Evolutionary conservation across 2,329 filamentous ascomycete genomes (phyloP), one percentile per base, ranked within the genome.

Genomic region (Dactylellina leptospora): DNA sequence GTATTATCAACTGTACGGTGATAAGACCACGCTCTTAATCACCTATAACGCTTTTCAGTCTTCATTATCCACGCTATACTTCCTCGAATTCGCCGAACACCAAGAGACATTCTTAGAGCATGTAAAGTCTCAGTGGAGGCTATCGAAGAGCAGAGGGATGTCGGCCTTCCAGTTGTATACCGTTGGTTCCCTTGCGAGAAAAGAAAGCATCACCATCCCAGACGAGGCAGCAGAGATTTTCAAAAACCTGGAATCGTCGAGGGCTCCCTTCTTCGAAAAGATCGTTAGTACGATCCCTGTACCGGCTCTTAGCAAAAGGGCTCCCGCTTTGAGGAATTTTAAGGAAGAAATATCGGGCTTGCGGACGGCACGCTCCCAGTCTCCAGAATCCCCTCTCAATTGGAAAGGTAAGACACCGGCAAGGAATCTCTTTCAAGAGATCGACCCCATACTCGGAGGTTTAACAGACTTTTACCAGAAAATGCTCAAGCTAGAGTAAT

Each of bases 381-480:
- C 54, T 33, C 16, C 45, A 45, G 45, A 18, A 23, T 25, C 38
- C 4, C 28, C 18, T 27, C 25, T 11, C 2, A 33, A 45, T 9
- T 47, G 47, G 18, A 54, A 53, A 54, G 48, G 47, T 28, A 54
- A 54, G 36, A 16, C 45, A 20, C 48, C 51, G 36, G 18, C 47
- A 27, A 58, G 51, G 48, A 42, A 42, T 51, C n/a, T 63, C 20
- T 54, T 71, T 47, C n/a, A 50, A 18, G 48, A 62, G 42, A 71
- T 58, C 18, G 66, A 71, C 40, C 66, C 66, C 33, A 30, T 59
- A 38, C 27, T 71, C 25, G 66, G 66, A 36, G 51, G 58, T 30
- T 59, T 71, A 50, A 50, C 66, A 30, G 58, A 71, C 22, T 62
- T 63, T 33, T 71, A 71, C 38, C 51, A 71, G 45, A 61, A 54